These are phyloP conservation scores for Nematodospora anomalae DNA, from an alignment of 1,139 yeast species.

Conservation along the genomic window DNA sequence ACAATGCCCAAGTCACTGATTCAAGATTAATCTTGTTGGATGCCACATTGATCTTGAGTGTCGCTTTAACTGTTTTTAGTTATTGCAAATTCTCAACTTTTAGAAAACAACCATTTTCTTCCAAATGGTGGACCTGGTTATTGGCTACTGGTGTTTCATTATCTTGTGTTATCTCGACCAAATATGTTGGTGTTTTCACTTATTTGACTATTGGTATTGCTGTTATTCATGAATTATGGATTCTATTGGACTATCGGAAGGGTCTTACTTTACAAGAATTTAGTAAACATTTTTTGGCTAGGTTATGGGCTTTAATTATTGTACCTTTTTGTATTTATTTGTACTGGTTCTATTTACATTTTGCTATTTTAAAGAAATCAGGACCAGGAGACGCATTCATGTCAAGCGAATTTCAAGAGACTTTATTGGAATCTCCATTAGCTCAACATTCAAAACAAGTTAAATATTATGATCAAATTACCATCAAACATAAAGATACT, in stretches of 20 bases:
- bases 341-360: slow-evolving; percentile 93
- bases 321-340: slow-evolving; percentile 82
- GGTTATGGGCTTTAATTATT: slow-evolving; percentile 70
- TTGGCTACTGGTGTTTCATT: slow-evolving; percentile 77
- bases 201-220: slow-evolving; percentile 85
- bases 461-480: slow-evolving; percentile 72
- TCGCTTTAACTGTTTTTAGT: slow-evolving; percentile 74
- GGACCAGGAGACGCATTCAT: slow-evolving; percentile 97
- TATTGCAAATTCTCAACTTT: slow-evolving; percentile 79
- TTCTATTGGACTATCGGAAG: slow-evolving; percentile 66
- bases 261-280: slow-evolving; percentile 66
- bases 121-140: slow-evolving; percentile 88
- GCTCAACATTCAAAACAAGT: slow-evolving; percentile 71
- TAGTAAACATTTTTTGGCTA: slow-evolving; percentile 70
- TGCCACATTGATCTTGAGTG: slow-evolving; percentile 80
- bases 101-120: slow-evolving; percentile 64
- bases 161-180: slow-evolving; percentile 89
- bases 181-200: slow-evolving; percentile 93
- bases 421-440: slow-evolving; percentile 78
- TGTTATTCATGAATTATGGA: slow-evolving; percentile 85
- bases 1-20: slow-evolving; percentile 88
- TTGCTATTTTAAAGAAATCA: slow-evolving; percentile 72
- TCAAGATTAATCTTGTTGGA: slow-evolving; percentile 88
- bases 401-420: slow-evolving; percentile 92
- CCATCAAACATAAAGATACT: slow-evolving; percentile 77